These are phyloP conservation scores for Annulohypoxylon moriforme DNA, from an alignment of 495 filamentous ascomycete genomes.

Conservation along the genomic window DNA sequence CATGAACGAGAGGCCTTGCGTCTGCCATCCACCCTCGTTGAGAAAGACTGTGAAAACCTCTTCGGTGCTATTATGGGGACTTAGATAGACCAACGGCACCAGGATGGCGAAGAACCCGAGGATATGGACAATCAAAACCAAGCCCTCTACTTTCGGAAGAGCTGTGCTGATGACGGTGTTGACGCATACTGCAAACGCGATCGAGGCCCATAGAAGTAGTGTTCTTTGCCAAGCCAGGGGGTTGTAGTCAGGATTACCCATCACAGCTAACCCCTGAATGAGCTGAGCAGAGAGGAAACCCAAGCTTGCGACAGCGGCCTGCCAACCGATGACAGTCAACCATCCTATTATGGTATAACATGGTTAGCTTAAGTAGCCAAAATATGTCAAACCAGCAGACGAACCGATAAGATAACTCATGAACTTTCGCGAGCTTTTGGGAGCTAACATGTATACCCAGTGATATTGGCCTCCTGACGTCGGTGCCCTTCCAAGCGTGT, in stretches of 20 bases:
- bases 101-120: slow-evolving; percentile 64
- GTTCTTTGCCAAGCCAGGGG: slow-evolving; percentile 59
- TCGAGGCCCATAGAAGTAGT: slow-evolving; percentile 57
- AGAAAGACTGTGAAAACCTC: slow-evolving; percentile 53
- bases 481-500: slow-evolving; percentile 37
- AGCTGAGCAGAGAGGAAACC: slow-evolving; percentile 67
- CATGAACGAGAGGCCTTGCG: slow-evolving; percentile 47
- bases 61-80: slow-evolving; percentile 49
- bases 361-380: neutral
- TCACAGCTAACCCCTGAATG: slow-evolving; percentile 59
- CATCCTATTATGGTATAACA: slow-evolving; percentile 51
- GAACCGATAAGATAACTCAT: slow-evolving; percentile 67
- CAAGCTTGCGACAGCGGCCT: slow-evolving; percentile 64
- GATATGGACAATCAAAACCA: slow-evolving; percentile 61
- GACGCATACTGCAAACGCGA: slow-evolving; percentile 54
- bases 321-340: slow-evolving; percentile 71
- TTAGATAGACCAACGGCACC: slow-evolving; percentile 60
- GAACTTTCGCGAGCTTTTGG: slow-evolving; percentile 64
- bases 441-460: slow-evolving; percentile 71
- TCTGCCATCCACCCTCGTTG: slow-evolving; percentile 59
- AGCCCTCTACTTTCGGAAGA: slow-evolving; percentile 58
- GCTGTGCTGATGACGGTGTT: slow-evolving; percentile 55
- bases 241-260: slow-evolving; percentile 24
- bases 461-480: slow-evolving; percentile 53
- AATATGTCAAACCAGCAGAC: neutral